Conservation (phyloP, 1,284 basidiomycete species). For the Schizophyllum amplum region DNA sequence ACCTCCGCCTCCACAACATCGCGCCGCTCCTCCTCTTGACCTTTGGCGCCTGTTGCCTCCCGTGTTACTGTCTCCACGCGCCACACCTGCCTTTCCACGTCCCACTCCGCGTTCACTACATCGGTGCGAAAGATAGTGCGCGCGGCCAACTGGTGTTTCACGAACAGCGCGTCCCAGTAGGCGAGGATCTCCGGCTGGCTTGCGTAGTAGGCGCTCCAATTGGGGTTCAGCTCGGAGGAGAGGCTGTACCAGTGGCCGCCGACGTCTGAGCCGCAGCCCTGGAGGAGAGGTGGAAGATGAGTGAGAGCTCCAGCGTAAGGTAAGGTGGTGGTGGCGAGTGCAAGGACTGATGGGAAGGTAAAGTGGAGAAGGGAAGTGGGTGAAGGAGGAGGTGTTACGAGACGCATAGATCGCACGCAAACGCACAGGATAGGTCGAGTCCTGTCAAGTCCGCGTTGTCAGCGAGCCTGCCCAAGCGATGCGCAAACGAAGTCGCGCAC, state of each 20-base stretch:
- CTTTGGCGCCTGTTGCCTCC: background rate
- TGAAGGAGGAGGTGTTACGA: background rate
- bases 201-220: conserved; percentile 23
- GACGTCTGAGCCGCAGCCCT: conserved; percentile 25
- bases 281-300: too few species aligned
- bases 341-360: too few species aligned
- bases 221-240: conserved; percentile 25
- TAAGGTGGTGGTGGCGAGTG: too few species aligned
- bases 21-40: conserved; percentile 1
- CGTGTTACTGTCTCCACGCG: conserved; percentile 18
- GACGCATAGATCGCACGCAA: background rate
- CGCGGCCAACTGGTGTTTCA: conserved; percentile 15
- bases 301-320: too few species aligned
- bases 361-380: too few species aligned
- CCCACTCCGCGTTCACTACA: conserved; percentile 28
- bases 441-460: background rate
- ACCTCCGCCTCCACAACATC: conserved; percentile 19
- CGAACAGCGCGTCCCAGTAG: conserved; percentile 22
- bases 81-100: conserved; percentile 23
- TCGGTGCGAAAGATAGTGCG: conserved; percentile 1
- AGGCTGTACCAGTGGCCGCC: conserved; percentile 25
- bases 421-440: conserved; percentile 8
- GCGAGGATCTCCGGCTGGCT: conserved; percentile 23
- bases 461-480: background rate
- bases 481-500: background rate